Evolutionary conservation across 345 rosid genomes (phyloP), one percentile per base, ranked within the genome.

Genomic region (Murraya koenigii): DNA sequence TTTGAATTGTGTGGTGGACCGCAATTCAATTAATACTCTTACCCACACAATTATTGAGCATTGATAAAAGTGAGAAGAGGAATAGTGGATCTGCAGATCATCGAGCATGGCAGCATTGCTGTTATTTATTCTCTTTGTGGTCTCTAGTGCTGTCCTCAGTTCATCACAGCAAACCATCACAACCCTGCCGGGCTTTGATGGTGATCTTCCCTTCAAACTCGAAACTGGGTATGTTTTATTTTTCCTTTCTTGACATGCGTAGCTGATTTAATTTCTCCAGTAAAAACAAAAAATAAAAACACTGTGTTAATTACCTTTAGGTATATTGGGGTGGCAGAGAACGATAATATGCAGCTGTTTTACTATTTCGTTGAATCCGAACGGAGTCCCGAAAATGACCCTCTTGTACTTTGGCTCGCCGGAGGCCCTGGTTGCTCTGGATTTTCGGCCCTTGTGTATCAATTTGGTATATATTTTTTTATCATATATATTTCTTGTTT

Each of bases 361-460:
- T 84, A 84, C 54, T 75, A 78, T n/a, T 83, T 79, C 61, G n/a
- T 61, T 26, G 65, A 61, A 61, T 61, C 65, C 35, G 35, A 61
- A 19, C 26, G 82, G 65, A 76, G 64, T 65, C 84, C 86, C 0
- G 20, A 28, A 66, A 67, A 75, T 36, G 84, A 84, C 22, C 86
- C 84, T 76, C 63, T 84, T 67, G 3, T 84, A 20, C 76, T 77
- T 10, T 83, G 86, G 86, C 61, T 83, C 41, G 75, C 78, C n/a
- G 86, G 83, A 14, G 86, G 83, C 11, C 86, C 86, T 1, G 86
- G 86, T 11, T 84, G 84, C 64, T 84, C 86, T 9, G 76, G 14
- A 6, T 65, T 84, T 11, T 75, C 80, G 11, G 82, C 72, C 35
- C 71, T 81, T 4, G 60, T 72, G 15, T 80, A 39, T 67, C 78